phyloP scores from a whole-genome alignment of 495 filamentous ascomycete species.

The Copromyces sp. region DNA sequence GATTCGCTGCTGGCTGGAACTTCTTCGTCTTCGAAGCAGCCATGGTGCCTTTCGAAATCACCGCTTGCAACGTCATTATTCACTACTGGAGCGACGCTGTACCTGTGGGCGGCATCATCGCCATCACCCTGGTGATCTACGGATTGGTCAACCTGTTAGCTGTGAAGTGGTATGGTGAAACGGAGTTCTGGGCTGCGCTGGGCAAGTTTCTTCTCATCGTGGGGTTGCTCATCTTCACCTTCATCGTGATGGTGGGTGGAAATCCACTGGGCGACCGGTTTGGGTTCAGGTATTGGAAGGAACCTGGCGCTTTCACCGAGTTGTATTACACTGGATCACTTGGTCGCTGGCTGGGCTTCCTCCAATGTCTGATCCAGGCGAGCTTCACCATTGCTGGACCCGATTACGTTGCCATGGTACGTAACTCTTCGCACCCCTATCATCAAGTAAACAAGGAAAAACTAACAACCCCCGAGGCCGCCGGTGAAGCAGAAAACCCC shows the following conservation, averaged over 20 bases:
- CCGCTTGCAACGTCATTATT: constrained; percentile 58
- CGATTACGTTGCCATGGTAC: constrained; percentile 64
- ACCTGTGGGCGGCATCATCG: constrained; percentile 52
- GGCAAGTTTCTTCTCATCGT: constrained; percentile 62
- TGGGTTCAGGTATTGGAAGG: constrained; percentile 66
- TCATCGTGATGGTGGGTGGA: constrained; percentile 66
- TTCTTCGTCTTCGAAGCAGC: constrained; percentile 62
- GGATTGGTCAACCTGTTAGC: constrained; percentile 50
- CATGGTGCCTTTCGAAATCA: constrained; percentile 62
- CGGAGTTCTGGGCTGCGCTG: constrained; percentile 51
- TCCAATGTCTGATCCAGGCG: constrained; percentile 62
- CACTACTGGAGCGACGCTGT: constrained; percentile 57
- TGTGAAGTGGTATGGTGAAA: constrained; percentile 52
- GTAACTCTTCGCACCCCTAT: background rate
- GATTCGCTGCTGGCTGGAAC: constrained; percentile 65
- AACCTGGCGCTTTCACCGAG: constrained; percentile 61
- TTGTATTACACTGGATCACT: constrained; percentile 46
- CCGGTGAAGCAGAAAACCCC: constrained; percentile 66
- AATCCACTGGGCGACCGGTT: constrained; percentile 59
- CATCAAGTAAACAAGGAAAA: background rate
- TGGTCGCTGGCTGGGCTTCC: constrained; percentile 63
- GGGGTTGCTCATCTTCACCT: constrained; percentile 57
- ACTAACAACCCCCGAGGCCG: constrained; percentile 21
- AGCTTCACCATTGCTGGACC: constrained; percentile 75
- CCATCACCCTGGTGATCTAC: constrained; percentile 51